Evolutionary conservation across 495 filamentous ascomycete genomes (phyloP), one percentile per base, ranked within the genome.

Genomic region (Tuber brumale): DNA sequence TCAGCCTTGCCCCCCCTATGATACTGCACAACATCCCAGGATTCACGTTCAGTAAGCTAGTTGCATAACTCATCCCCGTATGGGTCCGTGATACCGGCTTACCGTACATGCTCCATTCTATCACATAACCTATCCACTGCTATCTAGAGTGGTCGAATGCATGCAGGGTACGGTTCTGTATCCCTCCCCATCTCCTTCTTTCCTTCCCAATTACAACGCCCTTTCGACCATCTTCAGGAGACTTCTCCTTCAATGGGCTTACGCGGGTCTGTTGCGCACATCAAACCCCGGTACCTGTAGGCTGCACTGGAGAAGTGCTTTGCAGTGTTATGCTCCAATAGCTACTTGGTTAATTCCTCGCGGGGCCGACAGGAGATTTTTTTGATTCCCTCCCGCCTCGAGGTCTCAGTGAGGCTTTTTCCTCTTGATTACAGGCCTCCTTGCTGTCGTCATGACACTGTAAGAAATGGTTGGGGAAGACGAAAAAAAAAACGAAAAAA

Each of bases 361-460:
- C 14, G 27, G 12, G 57, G 27, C 57, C 57, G 27, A 35, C 57
- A 66, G 57, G 57, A 31, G 57, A 35, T 66, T 66, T 31, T 57
- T 35, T 66, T 14, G 57, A 14, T 66, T n/a, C 10, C 27, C 5
- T 18, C 27, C 57, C 27, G 3, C 14, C 27, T 66, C 14, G 8
- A 35, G 57, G 57, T 66, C 57, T 66, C 57, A 35, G 27, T 66
- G 57, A 66, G 57, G 57, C 57, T 66, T 66, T 66, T 66, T 66
- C 6, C 14, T 66, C 5, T 57, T 66, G 1, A 66, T 35, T 66
- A 35, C 57, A 35, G 57, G 57, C 57, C 57, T 66, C 57, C 57
- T 35, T 66, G 57, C 57, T 66, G 57, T 66, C 57, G 57, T 66
- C 27, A 66, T 66, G 57, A 16, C 31, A 31, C 27, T 35, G 57